Evolutionary conservation across 306 rosid genomes (phyloP), one percentile per base, ranked within the genome.

Genomic region (Sicyos edulis): DNA sequence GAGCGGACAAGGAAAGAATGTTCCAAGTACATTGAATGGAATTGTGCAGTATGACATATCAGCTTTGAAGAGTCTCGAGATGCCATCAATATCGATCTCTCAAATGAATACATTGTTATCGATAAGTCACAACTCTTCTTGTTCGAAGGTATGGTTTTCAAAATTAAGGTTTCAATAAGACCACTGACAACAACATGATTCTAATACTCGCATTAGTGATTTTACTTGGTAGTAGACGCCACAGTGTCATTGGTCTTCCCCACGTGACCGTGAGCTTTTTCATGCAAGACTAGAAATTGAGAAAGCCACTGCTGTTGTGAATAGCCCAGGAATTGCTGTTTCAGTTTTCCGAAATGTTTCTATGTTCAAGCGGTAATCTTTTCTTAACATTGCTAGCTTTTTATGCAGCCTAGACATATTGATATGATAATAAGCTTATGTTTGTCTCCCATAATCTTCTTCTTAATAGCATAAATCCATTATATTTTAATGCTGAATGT

Each of bases 351-450:
- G 83, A 19, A 80, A 92, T 65, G 74, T 84, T 78, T 87, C 89
- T 77, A 84, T 70, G 83, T 92, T 92, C 80, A 85, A 63, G 79
- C 85, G 96, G 98, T 90, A 78, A 77, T 32, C 59, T 44, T 10
- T 47, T 63, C 61, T 51, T 16, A 70, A 29, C 73, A 60, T 14
- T 2, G 26, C 17, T 63, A n/a, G 70, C 22, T 64, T 61, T 61
- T 64, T 26, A 8, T 64, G 29, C 26, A 17, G 52, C 52, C 24
- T 63, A 4, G 51, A 63, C 26, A n/a, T 26, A 3, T 26, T 3
- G 1, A 63, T 62, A 62, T 62, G 22, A 2, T 24, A 13, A 24
- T 24, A 57, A 32, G 6, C 45, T 16, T 62, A 32, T 32, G 21
- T 62, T 34, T 16, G 68, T 37, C 68, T 62, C 22, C 47, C 22